phyloP scores from a whole-genome alignment of 176 grass and related monocot species.

The Calamus simplicifolius region DNA sequence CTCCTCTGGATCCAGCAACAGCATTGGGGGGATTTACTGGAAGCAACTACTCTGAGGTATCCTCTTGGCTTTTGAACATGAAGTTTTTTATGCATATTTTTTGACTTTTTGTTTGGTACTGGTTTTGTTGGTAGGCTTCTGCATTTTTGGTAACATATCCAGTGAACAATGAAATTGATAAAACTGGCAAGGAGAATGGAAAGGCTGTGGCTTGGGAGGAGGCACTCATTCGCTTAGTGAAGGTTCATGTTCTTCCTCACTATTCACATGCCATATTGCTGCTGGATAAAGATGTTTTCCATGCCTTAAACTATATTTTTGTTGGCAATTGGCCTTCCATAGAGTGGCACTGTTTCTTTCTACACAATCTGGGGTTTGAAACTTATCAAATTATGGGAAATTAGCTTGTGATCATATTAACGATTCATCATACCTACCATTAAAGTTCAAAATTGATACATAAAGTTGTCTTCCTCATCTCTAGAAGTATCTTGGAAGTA shows the following conservation, averaged over 20 bases:
- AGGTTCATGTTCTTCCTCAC: constrained; percentile 28
- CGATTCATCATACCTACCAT: no score
- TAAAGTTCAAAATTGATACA: no score
- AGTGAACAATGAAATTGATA: constrained; percentile 82
- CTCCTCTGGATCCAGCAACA: constrained; percentile 86
- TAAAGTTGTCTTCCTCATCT: no score
- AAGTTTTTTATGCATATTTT: constrained; percentile 3
- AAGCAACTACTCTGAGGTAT: constrained; percentile 82
- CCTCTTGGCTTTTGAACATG: constrained; percentile 10
- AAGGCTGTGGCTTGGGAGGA: constrained; percentile 90
- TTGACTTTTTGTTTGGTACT: constrained; percentile 23
- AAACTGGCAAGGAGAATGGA: constrained; percentile 57
- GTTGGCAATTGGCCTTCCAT: no score
- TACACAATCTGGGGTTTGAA: no score
- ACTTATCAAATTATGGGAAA: no score
- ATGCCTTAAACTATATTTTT: no score
- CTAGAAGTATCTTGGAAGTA: no score
- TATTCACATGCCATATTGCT: no score
- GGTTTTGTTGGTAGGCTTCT: constrained; percentile 54
- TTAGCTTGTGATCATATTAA: no score
- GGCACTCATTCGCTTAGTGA: constrained; percentile 72
- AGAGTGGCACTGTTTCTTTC: no score
- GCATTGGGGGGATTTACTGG: constrained; percentile 83
- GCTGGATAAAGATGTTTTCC: no score
- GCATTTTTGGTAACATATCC: constrained; percentile 94